A percentile compares a stretch with the other conserved stretches of the same genome.
phyloP scores from a whole-genome alignment of 768 basidiomycete genomes.

The Trametes villosa region DNA sequence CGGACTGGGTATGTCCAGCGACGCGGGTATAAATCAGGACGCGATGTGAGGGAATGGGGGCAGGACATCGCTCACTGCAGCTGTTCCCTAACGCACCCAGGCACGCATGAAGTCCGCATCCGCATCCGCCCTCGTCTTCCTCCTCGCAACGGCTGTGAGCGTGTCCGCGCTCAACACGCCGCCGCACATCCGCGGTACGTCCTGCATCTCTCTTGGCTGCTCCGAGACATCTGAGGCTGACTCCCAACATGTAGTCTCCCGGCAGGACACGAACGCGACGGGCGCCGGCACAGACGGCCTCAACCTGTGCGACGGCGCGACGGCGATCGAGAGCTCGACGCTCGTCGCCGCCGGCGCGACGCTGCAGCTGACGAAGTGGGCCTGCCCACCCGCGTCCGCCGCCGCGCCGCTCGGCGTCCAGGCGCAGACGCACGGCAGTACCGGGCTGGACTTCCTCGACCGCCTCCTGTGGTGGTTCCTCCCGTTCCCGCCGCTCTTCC shows the following conservation, averaged over 20 bases:
- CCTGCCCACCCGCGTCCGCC: conserved; percentile 15
- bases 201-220: neutral
- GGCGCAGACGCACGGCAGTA: too few relatives aligned
- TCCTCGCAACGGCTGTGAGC: conserved; percentile 6
- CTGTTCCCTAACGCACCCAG: neutral
- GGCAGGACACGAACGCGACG: conserved; percentile 9
- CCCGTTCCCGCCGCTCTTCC: neutral
- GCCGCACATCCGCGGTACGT: conserved; percentile 12
- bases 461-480: conserved; percentile 20
- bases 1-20: too few relatives aligned
- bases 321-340: conserved; percentile 4
- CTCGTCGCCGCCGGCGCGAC: neutral
- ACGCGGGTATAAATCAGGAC: neutral
- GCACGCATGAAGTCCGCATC: neutral
- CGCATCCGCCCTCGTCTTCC: conserved; percentile 6
- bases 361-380: conserved; percentile 14
- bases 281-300: neutral
- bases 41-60: neutral
- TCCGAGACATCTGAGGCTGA: too few relatives aligned
- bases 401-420: neutral
- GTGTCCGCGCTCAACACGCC: conserved; percentile 13
- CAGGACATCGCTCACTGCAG: neutral
- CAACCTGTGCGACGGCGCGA: neutral
- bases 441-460: conserved; percentile 16
- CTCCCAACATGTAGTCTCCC: too few relatives aligned